Percentiles rank a stretch among this genome's conserved stretches.
phyloP scores from a whole-genome alignment of 106 monocot species.

The Dendrobium nobile region DNA sequence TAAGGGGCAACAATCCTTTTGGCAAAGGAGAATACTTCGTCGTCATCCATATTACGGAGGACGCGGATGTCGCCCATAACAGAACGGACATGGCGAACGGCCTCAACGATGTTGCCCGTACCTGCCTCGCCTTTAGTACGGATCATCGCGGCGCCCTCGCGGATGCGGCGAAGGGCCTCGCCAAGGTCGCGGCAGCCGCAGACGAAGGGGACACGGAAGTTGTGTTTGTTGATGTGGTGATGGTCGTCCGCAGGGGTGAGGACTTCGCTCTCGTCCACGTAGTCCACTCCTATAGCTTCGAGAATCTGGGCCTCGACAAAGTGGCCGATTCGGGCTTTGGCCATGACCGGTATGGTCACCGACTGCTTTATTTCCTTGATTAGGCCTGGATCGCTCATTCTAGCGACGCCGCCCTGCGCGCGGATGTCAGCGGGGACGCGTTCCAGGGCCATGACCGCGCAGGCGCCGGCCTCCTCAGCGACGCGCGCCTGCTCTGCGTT shows the following conservation, averaged over 20 bases:
- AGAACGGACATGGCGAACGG: conserved; percentile 24
- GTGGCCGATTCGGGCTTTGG: conserved; percentile 39
- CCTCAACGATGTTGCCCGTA: conserved; percentile 20
- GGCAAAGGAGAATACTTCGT: conserved; percentile 41
- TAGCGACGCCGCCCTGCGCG: conserved; percentile 52
- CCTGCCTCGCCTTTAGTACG: conserved; percentile 22
- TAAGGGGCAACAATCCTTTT: conserved; percentile 40
- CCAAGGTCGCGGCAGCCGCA: conserved; percentile 33
- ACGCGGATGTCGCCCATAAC: conserved; percentile 19
- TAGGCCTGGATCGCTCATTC: conserved; percentile 34
- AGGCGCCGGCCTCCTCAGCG: conserved; percentile 66
- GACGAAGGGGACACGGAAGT: conserved; percentile 32
- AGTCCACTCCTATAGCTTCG: conserved; percentile 26
- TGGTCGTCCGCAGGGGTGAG: conserved; percentile 28
- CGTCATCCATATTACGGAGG: conserved; percentile 33
- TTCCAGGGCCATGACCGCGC: conserved; percentile 72
- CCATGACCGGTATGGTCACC: conserved; percentile 27
- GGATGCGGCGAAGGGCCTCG: conserved; percentile 25
- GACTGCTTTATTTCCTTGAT: conserved; percentile 28
- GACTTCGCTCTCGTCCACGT: conserved; percentile 30
- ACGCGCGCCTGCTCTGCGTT: conserved; percentile 55
- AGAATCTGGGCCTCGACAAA: conserved; percentile 29
- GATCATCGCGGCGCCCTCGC: conserved; percentile 16
- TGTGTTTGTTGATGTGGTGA: conserved; percentile 35
- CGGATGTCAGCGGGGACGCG: conserved; percentile 80